Conservation (phyloP, 139 green algal genomes). For the Picocystis salinarum region DNA sequence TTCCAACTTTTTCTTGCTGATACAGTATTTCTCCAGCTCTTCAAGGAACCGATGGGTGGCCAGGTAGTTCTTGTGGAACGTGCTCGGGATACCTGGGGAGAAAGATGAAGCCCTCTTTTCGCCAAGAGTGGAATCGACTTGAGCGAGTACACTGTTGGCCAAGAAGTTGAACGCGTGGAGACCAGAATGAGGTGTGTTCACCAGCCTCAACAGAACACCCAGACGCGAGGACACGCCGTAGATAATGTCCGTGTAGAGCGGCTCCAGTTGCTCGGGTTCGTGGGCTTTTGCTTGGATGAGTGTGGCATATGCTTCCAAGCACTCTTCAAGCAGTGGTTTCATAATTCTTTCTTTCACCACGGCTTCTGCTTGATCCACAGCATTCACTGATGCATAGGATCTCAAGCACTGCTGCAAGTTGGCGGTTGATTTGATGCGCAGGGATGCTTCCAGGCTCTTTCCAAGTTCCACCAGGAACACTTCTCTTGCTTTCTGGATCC, state of each 20-base stretch:
- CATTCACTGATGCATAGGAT: constrained; percentile 50
- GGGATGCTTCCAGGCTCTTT: constrained; percentile 10
- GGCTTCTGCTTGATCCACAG: constrained; percentile 27
- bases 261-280: too few species aligned
- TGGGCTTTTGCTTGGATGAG: too few species aligned
- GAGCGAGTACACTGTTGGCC: constrained; percentile 41
- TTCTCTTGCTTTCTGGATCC: constrained; percentile 24
- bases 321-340: constrained; percentile 32
- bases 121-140: constrained; percentile 41
- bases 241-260: constrained; percentile 7
- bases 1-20: constrained; percentile 22
- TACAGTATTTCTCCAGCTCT: constrained; percentile 25
- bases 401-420: constrained; percentile 48
- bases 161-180: constrained; percentile 60
- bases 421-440: constrained; percentile 11
- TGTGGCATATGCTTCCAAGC: constrained; percentile 3
- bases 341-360: constrained; percentile 39
- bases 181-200: constrained; percentile 14
- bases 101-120: constrained; percentile 44
- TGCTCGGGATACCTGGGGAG: constrained; percentile 50
- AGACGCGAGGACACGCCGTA: constrained; percentile 2
- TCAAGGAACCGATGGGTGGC: constrained; percentile 37
- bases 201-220: constrained; percentile 14
- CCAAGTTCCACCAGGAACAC: constrained; percentile 25
- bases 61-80: constrained; percentile 68